These are phyloP conservation scores for Saksenaea vasiformis DNA, from an alignment of 371 early-diverging fungal species.

Conservation along the genomic window DNA sequence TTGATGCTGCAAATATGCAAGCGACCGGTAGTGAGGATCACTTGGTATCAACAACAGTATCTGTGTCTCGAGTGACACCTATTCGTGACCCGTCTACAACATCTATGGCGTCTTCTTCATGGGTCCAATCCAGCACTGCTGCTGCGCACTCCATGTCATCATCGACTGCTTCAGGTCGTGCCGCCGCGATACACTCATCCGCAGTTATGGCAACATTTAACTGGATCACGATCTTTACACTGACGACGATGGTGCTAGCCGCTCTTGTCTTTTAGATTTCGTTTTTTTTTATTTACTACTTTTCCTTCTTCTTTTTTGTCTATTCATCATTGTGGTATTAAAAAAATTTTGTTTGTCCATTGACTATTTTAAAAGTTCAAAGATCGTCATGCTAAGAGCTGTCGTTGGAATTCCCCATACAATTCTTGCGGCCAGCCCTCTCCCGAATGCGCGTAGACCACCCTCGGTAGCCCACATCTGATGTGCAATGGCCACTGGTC, in stretches of 20 bases:
- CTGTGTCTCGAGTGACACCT: not conserved
- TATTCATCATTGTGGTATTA: not conserved
- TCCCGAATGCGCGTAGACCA: constrained; percentile 61
- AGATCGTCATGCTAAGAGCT: constrained; percentile 69
- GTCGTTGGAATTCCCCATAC: constrained; percentile 69
- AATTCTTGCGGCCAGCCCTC: constrained; percentile 62
- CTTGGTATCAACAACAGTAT: not conserved
- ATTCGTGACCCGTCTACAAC: not conserved
- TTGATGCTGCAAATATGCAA: not conserved
- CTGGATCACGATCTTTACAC: not conserved
- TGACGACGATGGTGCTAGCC: constrained; percentile 8
- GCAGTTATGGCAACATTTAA: constrained; percentile 6
- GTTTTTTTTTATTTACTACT: constrained; percentile 9
- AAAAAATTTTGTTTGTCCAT: not conserved
- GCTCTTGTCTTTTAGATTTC: not conserved
- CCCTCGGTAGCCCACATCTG: constrained; percentile 61
- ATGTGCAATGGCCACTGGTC: constrained; percentile 42
- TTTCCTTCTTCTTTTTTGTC: not conserved
- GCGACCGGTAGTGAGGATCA: not conserved
- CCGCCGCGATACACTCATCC: not conserved
- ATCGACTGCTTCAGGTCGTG: not conserved
- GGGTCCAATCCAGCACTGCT: not conserved
- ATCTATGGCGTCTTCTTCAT: not conserved
- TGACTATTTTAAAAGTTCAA: constrained; percentile 39
- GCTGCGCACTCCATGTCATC: not conserved